phyloP scores from a whole-genome alignment of 225 moss, liverwort and hornwort genomes.

The Sphagnum tenellum region DNA sequence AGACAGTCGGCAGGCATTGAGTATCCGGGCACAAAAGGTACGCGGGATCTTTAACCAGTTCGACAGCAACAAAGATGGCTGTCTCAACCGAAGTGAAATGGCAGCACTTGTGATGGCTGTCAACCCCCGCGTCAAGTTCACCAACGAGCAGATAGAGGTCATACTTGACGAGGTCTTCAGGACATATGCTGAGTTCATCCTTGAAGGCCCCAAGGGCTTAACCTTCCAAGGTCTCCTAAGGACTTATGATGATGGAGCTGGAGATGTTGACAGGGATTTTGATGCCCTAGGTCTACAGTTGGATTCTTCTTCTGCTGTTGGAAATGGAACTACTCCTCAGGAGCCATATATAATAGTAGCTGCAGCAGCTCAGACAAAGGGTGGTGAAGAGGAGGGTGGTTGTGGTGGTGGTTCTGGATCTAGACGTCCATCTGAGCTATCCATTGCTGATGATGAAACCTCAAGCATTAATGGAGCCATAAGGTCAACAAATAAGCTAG shows the following conservation, averaged over 20 bases:
- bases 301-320: not conserved
- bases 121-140: slow-evolving; percentile 95
- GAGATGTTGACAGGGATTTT: slow-evolving; percentile 94
- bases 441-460: slow-evolving; percentile 38
- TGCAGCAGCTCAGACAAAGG: slow-evolving; percentile 6
- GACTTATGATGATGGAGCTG: slow-evolving; percentile 96
- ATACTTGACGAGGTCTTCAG: slow-evolving; percentile 96
- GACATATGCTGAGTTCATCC: slow-evolving; percentile 80
- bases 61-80: slow-evolving; percentile 76
- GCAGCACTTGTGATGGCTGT: slow-evolving; percentile 88
- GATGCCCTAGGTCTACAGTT: slow-evolving; percentile 71
- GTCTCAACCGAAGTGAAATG: slow-evolving; percentile 89
- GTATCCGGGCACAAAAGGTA: slow-evolving; percentile 61
- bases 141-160: slow-evolving; percentile 86
- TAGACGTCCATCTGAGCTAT: slow-evolving; percentile 6
- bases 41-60: slow-evolving; percentile 82
- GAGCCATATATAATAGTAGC: no score
- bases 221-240: slow-evolving; percentile 80
- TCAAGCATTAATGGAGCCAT: slow-evolving; percentile 14
- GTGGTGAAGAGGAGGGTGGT: slow-evolving; percentile 2
- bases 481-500: slow-evolving; percentile 46
- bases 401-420: slow-evolving; percentile 4
- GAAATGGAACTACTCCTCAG: no score
- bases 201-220: slow-evolving; percentile 64
- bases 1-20: slow-evolving; percentile 31